Conservation (phyloP, 23 red algal genomes). For the Chondrus crispus region DNA sequence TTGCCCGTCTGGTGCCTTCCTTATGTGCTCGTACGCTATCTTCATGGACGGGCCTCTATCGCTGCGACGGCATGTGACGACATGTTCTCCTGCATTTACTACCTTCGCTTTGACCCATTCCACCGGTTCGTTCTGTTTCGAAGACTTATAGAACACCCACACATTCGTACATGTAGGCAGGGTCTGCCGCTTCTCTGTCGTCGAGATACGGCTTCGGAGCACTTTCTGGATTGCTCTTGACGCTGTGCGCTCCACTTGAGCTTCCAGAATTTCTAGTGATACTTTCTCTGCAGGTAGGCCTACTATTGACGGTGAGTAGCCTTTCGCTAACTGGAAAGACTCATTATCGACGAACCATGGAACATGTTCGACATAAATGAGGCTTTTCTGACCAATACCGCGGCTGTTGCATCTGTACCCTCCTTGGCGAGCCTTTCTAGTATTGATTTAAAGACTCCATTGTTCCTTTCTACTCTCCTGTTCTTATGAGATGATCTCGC, state of each 20-base stretch:
- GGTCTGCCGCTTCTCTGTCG: too few relatives aligned
- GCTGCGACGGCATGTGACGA: background rate
- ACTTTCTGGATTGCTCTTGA: background rate
- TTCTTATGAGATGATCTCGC: background rate
- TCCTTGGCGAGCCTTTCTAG: background rate
- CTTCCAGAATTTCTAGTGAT: background rate
- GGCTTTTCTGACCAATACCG: background rate
- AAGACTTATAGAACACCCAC: background rate
- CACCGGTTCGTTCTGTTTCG: background rate
- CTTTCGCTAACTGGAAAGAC: conserved; percentile 8
- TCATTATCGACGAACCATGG: background rate
- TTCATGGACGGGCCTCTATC: background rate
- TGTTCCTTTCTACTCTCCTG: background rate
- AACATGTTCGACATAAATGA: background rate
- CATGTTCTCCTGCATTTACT: background rate
- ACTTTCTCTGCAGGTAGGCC: background rate
- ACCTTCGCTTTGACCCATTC: background rate
- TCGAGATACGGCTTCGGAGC: background rate
- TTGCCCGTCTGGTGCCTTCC: background rate
- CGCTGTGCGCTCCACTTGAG: background rate
- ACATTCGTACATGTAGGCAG: background rate
- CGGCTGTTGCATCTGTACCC: background rate
- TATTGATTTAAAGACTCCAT: background rate
- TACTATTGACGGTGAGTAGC: conserved; percentile 1
- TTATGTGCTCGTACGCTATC: conserved; percentile 16